Base-by-base conservation (phyloP, 75 land plant genomes). In the Picea sitchensis region DNA sequence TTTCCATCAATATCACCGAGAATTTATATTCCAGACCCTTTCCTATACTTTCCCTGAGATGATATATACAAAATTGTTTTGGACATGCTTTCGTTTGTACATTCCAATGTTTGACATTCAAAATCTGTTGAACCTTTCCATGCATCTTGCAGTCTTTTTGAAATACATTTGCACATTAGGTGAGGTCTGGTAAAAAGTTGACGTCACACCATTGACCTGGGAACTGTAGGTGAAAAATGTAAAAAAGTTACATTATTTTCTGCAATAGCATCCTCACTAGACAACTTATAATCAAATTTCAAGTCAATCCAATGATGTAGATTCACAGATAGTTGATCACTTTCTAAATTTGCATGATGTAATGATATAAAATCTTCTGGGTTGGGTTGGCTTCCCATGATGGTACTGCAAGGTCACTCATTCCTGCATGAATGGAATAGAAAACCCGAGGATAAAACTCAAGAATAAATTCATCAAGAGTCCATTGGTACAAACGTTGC, bases 401-500 rank as follows among this genome's bases (percentile, higher is more conserved):
- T 78, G 98, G 98, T 30, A 95, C 84, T 61, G 91, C 94, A 76
- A 95, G 83, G 83, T 95, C 89, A 78, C 80, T 80, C 98, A 95
- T 95, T 21, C 93, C 98, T 76, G 83, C 61, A 80, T 95, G 92
- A 68, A 83, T 65, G 21, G 98, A 95, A 75, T 59, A 76, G 78
- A 95, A 95, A 59, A 95, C 83, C 61, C 78, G 86, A 23, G 98
- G 85, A 72, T 93, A 93, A 75, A 95, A 95, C 64, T 95, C 95
- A 14, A 95, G 98, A 83, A 95, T 91, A 79, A 93, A 95, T 76
- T 95, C 98, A 83, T 95, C 98, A 68, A 95, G 98, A 3, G 98
- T 95, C 98, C 98, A 95, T 63, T 95, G 98, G 76, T 95, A 95
- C 61, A 95, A 84, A 44, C 98, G 86, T 84, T 93, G 95, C 95